Evolutionary conservation across 2,329 filamentous ascomycete genomes (phyloP), one percentile per base, ranked within the genome.

Genomic region (Neodidymelliopsis sp.): DNA sequence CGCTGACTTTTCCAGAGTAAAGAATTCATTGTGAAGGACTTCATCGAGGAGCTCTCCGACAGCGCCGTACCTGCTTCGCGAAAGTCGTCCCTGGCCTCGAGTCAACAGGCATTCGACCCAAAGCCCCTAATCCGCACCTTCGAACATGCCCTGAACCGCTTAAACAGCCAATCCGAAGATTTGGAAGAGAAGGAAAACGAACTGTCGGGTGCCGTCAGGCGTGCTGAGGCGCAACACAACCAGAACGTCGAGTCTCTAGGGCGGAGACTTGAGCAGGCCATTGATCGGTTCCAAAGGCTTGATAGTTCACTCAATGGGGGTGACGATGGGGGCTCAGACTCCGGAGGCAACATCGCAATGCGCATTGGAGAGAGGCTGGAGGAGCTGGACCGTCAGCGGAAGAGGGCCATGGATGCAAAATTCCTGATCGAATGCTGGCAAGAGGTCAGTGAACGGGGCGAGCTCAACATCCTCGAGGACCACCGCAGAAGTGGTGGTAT

Each of bases 1-100:
- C 22, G 37, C 54, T 65, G 42, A 65, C 46, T 22, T 31, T 28
- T 8, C 19, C 44, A 72, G 67, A 78, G 71, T 60, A 77, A 77
- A 63, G 94, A 97, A 76, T 99, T 97, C 69, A 97, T 97, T 56
- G 93, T 97, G 59, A 91, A 96, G 67, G 94, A 99, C 77, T 99
- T 99, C 71, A 87, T 99, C 63, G 95, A 99, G 72, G 85, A 87
- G 40, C 85, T 99, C 49, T 94, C 93, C 39, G 92, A 97, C 56
- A 89, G 81, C 61, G 89, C 91, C 16, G 83, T 91, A 25, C 87
- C 90, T n/a, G 79, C 82, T 16, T 89, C 87, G 66, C 89, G 94
- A 43, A 88, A 90, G 51, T 97, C 92, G 11, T 86, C 84, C 6
- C 81, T 83, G 23, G 65, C 72, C 54, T 61, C 73, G 22, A 59